A percentile compares a stretch with the other conserved stretches of the same genome.
These are phyloP conservation scores for Phylloporus sp. DNA, from an alignment of 1,284 basidiomycete species.

Conservation along the genomic window DNA sequence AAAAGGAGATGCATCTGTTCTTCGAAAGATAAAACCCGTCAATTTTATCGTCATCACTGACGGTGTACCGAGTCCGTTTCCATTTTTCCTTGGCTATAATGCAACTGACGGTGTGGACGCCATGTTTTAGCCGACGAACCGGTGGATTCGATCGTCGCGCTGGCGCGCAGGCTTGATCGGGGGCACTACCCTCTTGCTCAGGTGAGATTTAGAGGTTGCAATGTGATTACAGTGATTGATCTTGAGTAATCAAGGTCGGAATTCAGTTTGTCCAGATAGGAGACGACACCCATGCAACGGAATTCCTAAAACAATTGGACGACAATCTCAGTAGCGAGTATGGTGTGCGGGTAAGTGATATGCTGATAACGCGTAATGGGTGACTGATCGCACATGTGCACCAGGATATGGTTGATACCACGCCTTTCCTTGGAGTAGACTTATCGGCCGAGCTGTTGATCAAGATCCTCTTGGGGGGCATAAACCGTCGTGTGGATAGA, in stretches of 20 bases:
- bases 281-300: constrained; percentile 50
- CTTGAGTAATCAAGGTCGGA: constrained; percentile 46
- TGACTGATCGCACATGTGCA: constrained; percentile 6
- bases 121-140: constrained; percentile 56
- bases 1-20: constrained; percentile 38
- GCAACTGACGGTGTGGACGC: neutral
- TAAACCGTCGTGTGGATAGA: constrained; percentile 62
- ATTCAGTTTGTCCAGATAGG: constrained; percentile 74
- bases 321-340: constrained; percentile 49
- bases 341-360: constrained; percentile 45
- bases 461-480: constrained; percentile 66
- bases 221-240: constrained; percentile 10
- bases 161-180: constrained; percentile 57
- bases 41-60: constrained; percentile 72
- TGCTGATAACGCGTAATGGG: too few relatives aligned
- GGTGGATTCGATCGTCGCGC: constrained; percentile 54
- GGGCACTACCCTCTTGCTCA: constrained; percentile 61
- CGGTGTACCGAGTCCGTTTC: constrained; percentile 56
- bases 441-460: constrained; percentile 53
- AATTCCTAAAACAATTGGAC: constrained; percentile 57
- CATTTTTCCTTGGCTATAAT: neutral
- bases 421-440: constrained; percentile 52
- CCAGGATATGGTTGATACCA: constrained; percentile 71
- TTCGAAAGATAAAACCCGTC: constrained; percentile 57
- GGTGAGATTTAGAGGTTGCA: constrained; percentile 38